Base-by-base conservation (phyloP, 148 eudicot species). In the Beta vulgaris region DNA sequence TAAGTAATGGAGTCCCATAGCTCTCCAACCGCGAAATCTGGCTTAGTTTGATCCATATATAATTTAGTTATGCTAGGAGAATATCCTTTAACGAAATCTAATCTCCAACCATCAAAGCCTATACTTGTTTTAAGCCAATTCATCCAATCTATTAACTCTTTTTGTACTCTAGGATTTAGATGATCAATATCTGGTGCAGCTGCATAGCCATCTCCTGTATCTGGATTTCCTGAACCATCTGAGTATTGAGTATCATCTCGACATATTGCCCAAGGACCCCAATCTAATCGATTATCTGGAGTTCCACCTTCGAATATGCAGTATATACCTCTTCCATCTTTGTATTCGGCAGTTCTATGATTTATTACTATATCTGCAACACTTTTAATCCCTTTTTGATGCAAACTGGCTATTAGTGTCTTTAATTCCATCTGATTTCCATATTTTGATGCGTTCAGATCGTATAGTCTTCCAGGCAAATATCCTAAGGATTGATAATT, bases 271-370 rank as follows among this genome's bases (percentile, higher is more conserved):
- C 87, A 80, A 0, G 91, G 92, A 0, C 91, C 95, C 92, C 97
- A 92, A 36, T 90, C 91, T 31, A 92, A 82, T 1, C 95, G 92
- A 44, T 82, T 72, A 60, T 90, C 92, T 0, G 84, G 32, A 0
- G 91, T 90, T 49, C 97, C 97, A 19, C 97, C 97, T 66, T 92
- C 95, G 39, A 84, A 90, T n/a, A 88, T 88, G 88, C 88, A 85
- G 77, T 83, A 90, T 55, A 85, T 78, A 0, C 92, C 95, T 68
- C 90, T 78, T 16, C 64, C 62, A 28, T 92, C 97, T 36, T 79
- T 67, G 40, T 43, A 53, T 2, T 78, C 81, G 0, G 80, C 82
- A 23, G 80, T 75, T n/a, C 82, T 76, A 10, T 83, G 85, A 72
- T 90, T 90, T 48, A 92, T 87, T 7, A 92, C 97, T 40, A 92